These are phyloP conservation scores for Aspergillus terreus DNA, from an alignment of 2,329 filamentous ascomycete genomes.

Conservation along the genomic window DNA sequence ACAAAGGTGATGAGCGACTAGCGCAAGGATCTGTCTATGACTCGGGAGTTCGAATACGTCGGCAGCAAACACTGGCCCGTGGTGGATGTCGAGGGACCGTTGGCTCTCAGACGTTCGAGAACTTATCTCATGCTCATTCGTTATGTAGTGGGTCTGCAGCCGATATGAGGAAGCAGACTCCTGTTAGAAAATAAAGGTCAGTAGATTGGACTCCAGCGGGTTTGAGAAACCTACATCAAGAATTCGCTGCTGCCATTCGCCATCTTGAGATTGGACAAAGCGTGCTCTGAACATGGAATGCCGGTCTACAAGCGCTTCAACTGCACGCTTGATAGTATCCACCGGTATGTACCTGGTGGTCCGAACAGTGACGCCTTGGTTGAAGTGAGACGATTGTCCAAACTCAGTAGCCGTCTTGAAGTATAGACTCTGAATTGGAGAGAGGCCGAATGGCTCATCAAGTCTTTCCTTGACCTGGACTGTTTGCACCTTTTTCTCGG, in stretches of 20 bases:
- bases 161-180: constrained; percentile 30
- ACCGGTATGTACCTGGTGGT: constrained; percentile 23
- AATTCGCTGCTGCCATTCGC: constrained; percentile 27
- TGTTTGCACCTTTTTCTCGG: constrained; percentile 14
- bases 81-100: constrained; percentile 27
- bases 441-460: constrained; percentile 27
- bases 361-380: constrained; percentile 33
- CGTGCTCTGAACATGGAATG: constrained; percentile 35
- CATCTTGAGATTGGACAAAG: constrained; percentile 18
- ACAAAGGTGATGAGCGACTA: constrained; percentile 18
- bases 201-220: background rate
- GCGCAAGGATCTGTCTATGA: constrained; percentile 13
- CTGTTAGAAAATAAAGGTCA: constrained; percentile 15
- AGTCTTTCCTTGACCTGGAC: constrained; percentile 22
- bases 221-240: constrained; percentile 17
- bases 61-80: constrained; percentile 22
- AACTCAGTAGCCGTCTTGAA: constrained; percentile 21
- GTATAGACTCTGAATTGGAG: constrained; percentile 34
- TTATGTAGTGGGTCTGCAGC: constrained; percentile 26
- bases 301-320: constrained; percentile 27
- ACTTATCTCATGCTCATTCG: constrained; percentile 20
- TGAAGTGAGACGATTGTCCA: constrained; percentile 26
- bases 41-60: constrained; percentile 15
- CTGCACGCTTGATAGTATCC: constrained; percentile 22
- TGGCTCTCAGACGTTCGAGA: constrained; percentile 29